A percentile compares a stretch with the other conserved stretches of the same genome.
phyloP scores from a whole-genome alignment of 345 rosid genomes.

The Euphorbia pulcherrima region DNA sequence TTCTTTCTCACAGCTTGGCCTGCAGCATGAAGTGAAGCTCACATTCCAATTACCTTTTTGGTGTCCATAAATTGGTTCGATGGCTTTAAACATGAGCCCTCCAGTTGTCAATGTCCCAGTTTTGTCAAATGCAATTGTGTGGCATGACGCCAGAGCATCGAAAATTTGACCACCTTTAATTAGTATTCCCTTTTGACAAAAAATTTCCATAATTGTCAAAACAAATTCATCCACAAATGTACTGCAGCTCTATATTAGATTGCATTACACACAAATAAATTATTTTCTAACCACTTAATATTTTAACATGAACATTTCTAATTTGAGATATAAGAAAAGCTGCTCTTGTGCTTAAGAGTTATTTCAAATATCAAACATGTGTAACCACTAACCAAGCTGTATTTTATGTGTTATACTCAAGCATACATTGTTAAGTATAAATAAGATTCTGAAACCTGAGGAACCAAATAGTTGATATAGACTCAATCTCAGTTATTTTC shows the following conservation, averaged over 20 bases:
- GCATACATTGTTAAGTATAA: background rate
- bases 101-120: conserved; percentile 98
- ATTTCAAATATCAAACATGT: background rate
- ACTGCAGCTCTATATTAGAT: background rate
- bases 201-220: conserved; percentile 12
- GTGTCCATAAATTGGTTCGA: conserved; percentile 95
- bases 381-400: background rate
- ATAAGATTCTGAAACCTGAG: background rate
- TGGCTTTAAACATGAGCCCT: conserved; percentile 87
- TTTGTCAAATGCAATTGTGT: conserved; percentile 93
- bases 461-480: background rate
- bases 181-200: conserved; percentile 68
- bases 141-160: conserved; percentile 92
- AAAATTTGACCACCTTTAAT: conserved; percentile 94
- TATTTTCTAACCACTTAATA: background rate
- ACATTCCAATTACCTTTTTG: conserved; percentile 25
- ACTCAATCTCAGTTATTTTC: background rate
- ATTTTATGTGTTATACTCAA: background rate
- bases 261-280: background rate
- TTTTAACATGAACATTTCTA: background rate
- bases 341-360: background rate
- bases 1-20: conserved; percentile 87
- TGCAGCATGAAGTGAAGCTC: conserved; percentile 51
- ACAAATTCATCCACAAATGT: background rate
- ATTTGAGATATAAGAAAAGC: background rate